A percentile compares a stretch with the other conserved stretches of the same genome.
Evolutionary conservation across 352 stramenopile genomes (phyloP).

Genomic region (Globisporangium viniferum): DNA sequence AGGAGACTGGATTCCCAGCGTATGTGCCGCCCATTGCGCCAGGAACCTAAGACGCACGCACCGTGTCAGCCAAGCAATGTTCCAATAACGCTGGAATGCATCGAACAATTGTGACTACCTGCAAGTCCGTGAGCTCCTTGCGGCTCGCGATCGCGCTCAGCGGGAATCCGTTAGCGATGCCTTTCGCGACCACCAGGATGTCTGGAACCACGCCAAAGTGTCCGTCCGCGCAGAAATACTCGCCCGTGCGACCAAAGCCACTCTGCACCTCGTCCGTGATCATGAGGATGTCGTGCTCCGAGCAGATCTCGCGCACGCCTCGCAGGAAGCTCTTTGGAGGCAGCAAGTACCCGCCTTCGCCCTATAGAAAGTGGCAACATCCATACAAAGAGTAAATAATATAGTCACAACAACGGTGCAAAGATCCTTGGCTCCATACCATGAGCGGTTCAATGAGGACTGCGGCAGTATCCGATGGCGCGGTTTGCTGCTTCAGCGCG

Average conservation of each 20-base stretch:
- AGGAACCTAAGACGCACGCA: conserved; percentile 30
- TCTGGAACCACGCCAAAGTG: conserved; percentile 86
- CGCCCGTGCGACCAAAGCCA: conserved; percentile 86
- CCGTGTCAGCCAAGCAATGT: background rate
- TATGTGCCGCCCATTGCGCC: conserved; percentile 93
- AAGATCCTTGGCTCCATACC: conserved; percentile 15
- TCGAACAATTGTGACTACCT: conserved; percentile 14
- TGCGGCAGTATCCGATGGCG: conserved; percentile 64
- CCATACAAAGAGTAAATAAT: background rate
- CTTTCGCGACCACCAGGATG: conserved; percentile 93
- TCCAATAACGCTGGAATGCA: background rate
- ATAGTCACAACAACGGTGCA: conserved; percentile 41
- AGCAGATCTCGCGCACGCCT: conserved; percentile 86
- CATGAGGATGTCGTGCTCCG: conserved; percentile 91
- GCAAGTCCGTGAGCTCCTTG: conserved; percentile 81
- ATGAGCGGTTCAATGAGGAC: conserved; percentile 85
- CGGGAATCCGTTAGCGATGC: conserved; percentile 91
- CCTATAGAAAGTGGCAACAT: conserved; percentile 21
- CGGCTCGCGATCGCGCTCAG: conserved; percentile 87
- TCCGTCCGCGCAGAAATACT: conserved; percentile 84
- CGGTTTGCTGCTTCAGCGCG: conserved; percentile 60
- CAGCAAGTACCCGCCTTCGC: conserved; percentile 90
- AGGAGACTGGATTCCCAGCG: conserved; percentile 90
- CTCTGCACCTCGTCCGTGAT: conserved; percentile 91
- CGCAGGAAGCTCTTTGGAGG: conserved; percentile 91